phyloP scores from a whole-genome alignment of 2,329 filamentous ascomycete species.

The Laburnicola sp. region DNA sequence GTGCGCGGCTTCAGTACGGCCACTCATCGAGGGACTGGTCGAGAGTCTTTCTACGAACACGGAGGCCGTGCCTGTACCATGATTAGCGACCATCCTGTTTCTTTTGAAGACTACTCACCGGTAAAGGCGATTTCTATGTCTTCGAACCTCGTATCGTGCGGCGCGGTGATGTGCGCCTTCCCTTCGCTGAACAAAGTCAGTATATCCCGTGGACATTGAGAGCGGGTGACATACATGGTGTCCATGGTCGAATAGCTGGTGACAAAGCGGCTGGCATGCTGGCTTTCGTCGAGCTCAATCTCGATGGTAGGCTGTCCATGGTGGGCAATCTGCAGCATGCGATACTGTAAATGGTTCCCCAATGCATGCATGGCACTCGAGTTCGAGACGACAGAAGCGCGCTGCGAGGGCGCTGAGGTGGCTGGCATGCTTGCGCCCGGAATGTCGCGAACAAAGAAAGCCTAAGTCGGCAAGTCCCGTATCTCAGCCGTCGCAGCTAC shows the following conservation, averaged over 20 bases:
- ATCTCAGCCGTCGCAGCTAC: background rate
- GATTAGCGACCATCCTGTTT: conserved; percentile 16
- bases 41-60: conserved; percentile 60
- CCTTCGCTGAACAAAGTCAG: background rate
- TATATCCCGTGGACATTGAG: background rate
- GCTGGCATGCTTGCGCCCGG: conserved; percentile 15
- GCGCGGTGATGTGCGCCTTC: conserved; percentile 2
- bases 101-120: conserved; percentile 45
- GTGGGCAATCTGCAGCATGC: conserved; percentile 38
- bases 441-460: conserved; percentile 8
- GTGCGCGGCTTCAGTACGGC: conserved; percentile 60
- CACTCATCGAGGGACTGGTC: conserved; percentile 55
- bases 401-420: conserved; percentile 21
- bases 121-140: conserved; percentile 62
- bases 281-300: conserved; percentile 45
- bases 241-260: conserved; percentile 61
- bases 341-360: conserved; percentile 39
- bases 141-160: conserved; percentile 58
- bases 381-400: conserved; percentile 21
- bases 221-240: conserved; percentile 47
- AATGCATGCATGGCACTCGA: conserved; percentile 36
- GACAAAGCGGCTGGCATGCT: conserved; percentile 40
- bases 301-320: conserved; percentile 48
- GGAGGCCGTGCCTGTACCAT: conserved; percentile 51
- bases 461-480: too few species aligned